phyloP scores from a whole-genome alignment of 108 stramenopile genomes.

The Pseudonitzschia delicatissima region DNA sequence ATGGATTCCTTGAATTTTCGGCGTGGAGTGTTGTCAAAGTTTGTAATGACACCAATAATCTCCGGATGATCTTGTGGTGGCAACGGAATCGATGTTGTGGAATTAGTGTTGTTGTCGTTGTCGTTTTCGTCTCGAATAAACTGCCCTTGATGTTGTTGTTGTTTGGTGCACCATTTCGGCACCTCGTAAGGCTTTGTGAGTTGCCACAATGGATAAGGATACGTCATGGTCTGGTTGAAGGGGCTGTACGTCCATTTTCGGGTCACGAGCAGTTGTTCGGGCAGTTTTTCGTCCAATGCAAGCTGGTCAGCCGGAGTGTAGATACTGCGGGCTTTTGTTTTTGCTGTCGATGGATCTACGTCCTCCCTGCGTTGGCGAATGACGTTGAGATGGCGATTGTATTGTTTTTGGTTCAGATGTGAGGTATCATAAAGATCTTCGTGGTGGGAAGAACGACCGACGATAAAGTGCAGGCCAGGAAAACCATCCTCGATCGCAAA shows the following conservation, averaged over 20 bases:
- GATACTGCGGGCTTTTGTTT: background rate
- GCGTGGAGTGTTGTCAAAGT: conserved; percentile 78
- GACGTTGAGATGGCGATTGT: background rate
- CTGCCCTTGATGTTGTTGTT: conserved; percentile 2
- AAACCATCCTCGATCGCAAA: conserved; percentile 56
- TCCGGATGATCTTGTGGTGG: conserved; percentile 16
- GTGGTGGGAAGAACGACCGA: conserved; percentile 30
- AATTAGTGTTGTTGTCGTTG: background rate
- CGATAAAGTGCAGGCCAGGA: conserved; percentile 39
- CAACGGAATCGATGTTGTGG: background rate
- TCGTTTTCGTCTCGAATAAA: no score
- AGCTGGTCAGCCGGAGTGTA: background rate
- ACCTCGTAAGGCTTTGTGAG: background rate
- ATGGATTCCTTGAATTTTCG: conserved; percentile 40
- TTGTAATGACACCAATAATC: conserved; percentile 45
- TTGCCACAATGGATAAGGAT: conserved; percentile 31
- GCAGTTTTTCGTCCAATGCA: background rate
- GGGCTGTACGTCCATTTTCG: conserved; percentile 7
- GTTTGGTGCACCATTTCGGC: conserved; percentile 33
- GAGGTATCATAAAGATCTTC: conserved; percentile 22
- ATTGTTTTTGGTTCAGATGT: background rate
- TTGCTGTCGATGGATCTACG: background rate
- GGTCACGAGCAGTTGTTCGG: background rate
- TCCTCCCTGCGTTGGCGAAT: background rate
- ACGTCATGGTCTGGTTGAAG: conserved; percentile 45